Conservation (phyloP, 1,284 basidiomycete species). For the Pyrrhoderma lamaoense region DNA sequence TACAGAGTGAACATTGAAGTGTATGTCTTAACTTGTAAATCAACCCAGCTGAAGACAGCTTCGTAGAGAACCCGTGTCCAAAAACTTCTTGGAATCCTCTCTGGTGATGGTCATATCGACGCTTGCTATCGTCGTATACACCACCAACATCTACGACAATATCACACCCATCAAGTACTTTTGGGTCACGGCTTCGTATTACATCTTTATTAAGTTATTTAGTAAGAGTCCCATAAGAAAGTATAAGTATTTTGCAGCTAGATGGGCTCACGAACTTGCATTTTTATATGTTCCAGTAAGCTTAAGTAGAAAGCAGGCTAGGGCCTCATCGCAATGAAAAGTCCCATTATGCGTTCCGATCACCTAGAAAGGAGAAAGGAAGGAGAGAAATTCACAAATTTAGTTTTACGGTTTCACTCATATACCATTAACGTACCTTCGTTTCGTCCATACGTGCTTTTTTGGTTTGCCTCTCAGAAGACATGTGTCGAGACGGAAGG, state of each 20-base stretch:
- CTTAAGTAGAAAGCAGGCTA: conserved; percentile 87
- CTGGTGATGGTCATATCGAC: conserved; percentile 95
- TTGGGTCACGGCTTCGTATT: conserved; percentile 77
- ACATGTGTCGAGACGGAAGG: conserved; percentile 1
- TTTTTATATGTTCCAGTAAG: conserved; percentile 71
- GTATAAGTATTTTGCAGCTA: too few relatives aligned
- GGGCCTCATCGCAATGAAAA: conserved; percentile 95
- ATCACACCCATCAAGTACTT: conserved; percentile 74
- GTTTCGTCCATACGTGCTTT: conserved; percentile 1
- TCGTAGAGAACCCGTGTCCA: conserved; percentile 78
- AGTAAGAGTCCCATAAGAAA: not conserved
- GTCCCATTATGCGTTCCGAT: conserved; percentile 95
- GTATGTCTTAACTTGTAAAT: conserved; percentile 74
- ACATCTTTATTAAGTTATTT: conserved; percentile 41
- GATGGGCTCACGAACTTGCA: conserved; percentile 50
- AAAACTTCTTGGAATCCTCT: conserved; percentile 89
- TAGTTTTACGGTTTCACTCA: too few relatives aligned
- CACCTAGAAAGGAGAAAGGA: conserved; percentile 37
- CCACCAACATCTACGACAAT: conserved; percentile 99
- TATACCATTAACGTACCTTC: conserved; percentile 11
- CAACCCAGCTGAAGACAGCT: conserved; percentile 89
- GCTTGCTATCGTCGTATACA: conserved; percentile 73
- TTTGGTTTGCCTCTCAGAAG: conserved; percentile 3
- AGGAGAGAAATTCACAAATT: too few relatives aligned
- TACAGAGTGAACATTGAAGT: conserved; percentile 6